Evolutionary conservation across 306 rosid species (phyloP).

Genomic region (Cercis canadensis): DNA sequence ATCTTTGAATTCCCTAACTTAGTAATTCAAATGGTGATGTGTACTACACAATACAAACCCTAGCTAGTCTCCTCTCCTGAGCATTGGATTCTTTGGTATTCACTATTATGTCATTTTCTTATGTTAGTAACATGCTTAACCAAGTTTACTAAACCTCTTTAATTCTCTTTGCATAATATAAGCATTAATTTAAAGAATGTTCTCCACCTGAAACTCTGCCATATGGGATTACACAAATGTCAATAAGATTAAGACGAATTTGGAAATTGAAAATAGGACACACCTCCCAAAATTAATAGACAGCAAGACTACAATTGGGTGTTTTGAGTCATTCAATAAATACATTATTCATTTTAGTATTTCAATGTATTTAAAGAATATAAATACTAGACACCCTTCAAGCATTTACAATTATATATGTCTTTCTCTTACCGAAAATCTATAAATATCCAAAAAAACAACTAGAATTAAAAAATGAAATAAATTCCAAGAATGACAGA

Average conservation of each 20-base stretch:
- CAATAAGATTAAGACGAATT: slow-evolving; percentile 42
- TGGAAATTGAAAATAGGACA: slow-evolving; percentile 54
- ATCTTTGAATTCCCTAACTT: too few species aligned
- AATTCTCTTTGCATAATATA: slow-evolving; percentile 4
- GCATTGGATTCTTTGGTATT: slow-evolving; percentile 51
- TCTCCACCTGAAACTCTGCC: slow-evolving; percentile 53
- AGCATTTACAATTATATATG: slow-evolving; percentile 43
- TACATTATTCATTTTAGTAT: slow-evolving; percentile 52
- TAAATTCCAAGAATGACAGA: slow-evolving; percentile 25
- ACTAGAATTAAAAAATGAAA: slow-evolving; percentile 24
- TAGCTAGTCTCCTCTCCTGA: not conserved
- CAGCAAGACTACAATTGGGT: slow-evolving; percentile 72
- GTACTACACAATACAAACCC: too few species aligned
- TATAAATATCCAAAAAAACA: not conserved
- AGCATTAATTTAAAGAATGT: slow-evolving; percentile 54
- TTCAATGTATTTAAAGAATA: slow-evolving; percentile 62
- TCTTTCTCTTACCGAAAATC: slow-evolving; percentile 28
- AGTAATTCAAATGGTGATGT: too few species aligned
- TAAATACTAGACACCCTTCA: slow-evolving; percentile 34
- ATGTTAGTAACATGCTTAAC: not conserved
- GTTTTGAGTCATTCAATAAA: slow-evolving; percentile 69
- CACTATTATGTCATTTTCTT: too few species aligned
- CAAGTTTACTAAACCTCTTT: slow-evolving; percentile 30
- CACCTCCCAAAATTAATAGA: slow-evolving; percentile 65
- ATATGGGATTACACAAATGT: slow-evolving; percentile 44